Percentiles rank a stretch among this genome's conserved stretches.
These are phyloP conservation scores for Wallacemonas rigidus DNA, from an alignment of 208 protist species.

Conservation along the genomic window DNA sequence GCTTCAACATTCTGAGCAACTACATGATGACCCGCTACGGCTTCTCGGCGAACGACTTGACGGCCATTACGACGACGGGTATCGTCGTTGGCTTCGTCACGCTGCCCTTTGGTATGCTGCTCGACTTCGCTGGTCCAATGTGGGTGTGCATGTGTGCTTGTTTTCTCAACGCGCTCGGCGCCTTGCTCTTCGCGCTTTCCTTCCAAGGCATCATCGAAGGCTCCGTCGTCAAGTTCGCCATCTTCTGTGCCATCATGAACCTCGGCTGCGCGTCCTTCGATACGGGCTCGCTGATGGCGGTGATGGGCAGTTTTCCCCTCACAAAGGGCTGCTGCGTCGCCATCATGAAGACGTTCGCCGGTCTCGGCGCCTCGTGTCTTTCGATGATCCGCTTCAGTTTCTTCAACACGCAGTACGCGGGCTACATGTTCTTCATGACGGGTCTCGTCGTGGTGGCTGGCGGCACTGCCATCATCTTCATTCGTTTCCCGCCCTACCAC, in stretches of 20 bases:
- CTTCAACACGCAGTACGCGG: conserved; percentile 39
- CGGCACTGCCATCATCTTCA: conserved; percentile 30
- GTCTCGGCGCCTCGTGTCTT: conserved; percentile 50
- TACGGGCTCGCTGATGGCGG: conserved; percentile 63
- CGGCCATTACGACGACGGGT: conserved; percentile 59
- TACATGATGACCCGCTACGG: conserved; percentile 40
- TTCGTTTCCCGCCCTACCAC: conserved; percentile 56
- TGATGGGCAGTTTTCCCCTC: conserved; percentile 58
- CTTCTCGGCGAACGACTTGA: conserved; percentile 39
- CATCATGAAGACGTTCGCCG: conserved; percentile 57
- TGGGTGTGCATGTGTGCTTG: conserved; percentile 32
- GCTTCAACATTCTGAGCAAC: conserved; percentile 62
- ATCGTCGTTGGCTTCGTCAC: conserved; percentile 47
- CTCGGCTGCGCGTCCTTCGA: conserved; percentile 60
- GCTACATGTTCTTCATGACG: conserved; percentile 63
- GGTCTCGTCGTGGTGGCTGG: conserved; percentile 32
- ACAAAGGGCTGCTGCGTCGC: conserved; percentile 47
- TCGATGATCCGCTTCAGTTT: conserved; percentile 51
- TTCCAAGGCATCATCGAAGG: conserved; percentile 49
- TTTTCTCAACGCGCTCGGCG: conserved; percentile 34
- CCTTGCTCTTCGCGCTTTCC: conserved; percentile 52
- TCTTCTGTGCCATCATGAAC: conserved; percentile 64
- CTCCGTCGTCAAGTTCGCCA: conserved; percentile 32
- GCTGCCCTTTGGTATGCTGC: conserved; percentile 51
- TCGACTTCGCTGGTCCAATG: conserved; percentile 63